Conservation (phyloP, 208 protist genomes). For the Leishmania major region DNA sequence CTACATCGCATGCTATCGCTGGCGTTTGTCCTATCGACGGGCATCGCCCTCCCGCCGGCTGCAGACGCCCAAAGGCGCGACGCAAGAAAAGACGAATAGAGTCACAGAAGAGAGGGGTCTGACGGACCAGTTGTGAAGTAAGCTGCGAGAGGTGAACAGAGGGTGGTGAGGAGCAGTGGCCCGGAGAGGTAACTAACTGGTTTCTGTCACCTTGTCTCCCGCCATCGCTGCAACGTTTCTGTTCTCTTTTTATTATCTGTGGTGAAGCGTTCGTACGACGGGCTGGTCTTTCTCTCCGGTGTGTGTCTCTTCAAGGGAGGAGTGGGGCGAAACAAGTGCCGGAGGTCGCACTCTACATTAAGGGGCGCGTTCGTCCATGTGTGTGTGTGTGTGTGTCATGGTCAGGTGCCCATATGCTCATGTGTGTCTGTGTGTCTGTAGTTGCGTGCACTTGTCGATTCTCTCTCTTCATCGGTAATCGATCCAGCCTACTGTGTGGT, state of each 20-base stretch:
- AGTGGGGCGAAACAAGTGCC: not conserved
- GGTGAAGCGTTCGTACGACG: not conserved
- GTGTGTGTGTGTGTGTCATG: not conserved
- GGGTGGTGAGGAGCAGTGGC: not conserved
- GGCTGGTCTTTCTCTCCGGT: constrained; percentile 3
- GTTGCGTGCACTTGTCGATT: not conserved
- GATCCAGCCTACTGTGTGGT: not conserved
- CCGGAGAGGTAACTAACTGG: constrained; percentile 27
- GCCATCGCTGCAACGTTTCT: not conserved
- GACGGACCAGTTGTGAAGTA: not conserved
- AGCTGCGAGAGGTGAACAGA: not conserved
- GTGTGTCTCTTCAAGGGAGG: not conserved
- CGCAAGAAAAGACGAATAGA: not conserved
- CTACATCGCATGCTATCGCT: not conserved
- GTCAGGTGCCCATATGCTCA: not conserved
- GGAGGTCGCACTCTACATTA: not conserved
- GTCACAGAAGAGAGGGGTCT: not conserved
- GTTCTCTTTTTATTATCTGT: not conserved
- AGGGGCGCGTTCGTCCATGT: not conserved
- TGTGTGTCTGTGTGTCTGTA: not conserved
- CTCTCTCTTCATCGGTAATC: not conserved
- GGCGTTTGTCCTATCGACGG: not conserved
- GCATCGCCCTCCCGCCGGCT: not conserved
- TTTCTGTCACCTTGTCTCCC: constrained; percentile 9
- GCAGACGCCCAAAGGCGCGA: not conserved